Evolutionary conservation across 2,329 filamentous ascomycete species (phyloP).

Genomic region (Colletotrichum orchidophilum): DNA sequence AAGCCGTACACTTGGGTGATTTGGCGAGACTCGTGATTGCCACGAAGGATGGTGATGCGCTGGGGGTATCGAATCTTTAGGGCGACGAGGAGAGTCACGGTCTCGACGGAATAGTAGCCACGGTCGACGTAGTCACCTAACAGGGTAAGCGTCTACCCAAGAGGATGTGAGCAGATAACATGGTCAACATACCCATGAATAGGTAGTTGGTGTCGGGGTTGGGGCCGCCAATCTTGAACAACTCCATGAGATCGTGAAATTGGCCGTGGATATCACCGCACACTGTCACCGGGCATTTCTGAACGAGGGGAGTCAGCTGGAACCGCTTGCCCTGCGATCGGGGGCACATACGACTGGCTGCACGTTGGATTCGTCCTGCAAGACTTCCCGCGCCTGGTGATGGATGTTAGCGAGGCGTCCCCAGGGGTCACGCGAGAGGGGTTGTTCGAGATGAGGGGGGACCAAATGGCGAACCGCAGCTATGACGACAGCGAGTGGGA

Average conservation of each 20-base stretch:
- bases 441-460: slow-evolving; percentile 30
- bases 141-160: slow-evolving; percentile 33
- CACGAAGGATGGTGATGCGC: slow-evolving; percentile 97
- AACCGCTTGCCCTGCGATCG: slow-evolving; percentile 28
- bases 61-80: slow-evolving; percentile 98
- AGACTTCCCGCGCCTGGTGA: slow-evolving; percentile 86
- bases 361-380: slow-evolving; percentile 98
- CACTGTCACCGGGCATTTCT: slow-evolving; percentile 99
- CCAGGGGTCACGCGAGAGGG: slow-evolving; percentile 43
- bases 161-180: neutral
- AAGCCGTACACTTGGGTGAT: slow-evolving; percentile 99
- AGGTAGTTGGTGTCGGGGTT: slow-evolving; percentile 99
- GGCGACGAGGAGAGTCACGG: slow-evolving; percentile 93
- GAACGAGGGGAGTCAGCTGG: slow-evolving; percentile 42
- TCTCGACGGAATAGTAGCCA: slow-evolving; percentile 99
- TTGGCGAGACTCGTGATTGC: slow-evolving; percentile 98
- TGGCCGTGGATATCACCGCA: slow-evolving; percentile 99
- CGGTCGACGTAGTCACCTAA: slow-evolving; percentile 97
- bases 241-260: slow-evolving; percentile 98
- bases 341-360: slow-evolving; percentile 86
- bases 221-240: slow-evolving; percentile 98
- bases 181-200: slow-evolving; percentile 84
- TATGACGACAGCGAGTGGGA: slow-evolving; percentile 2
- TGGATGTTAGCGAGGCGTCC: slow-evolving; percentile 44
- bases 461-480: slow-evolving; percentile 19